phyloP scores from a whole-genome alignment of 306 rosid species.

The Acmispon strigosus region DNA sequence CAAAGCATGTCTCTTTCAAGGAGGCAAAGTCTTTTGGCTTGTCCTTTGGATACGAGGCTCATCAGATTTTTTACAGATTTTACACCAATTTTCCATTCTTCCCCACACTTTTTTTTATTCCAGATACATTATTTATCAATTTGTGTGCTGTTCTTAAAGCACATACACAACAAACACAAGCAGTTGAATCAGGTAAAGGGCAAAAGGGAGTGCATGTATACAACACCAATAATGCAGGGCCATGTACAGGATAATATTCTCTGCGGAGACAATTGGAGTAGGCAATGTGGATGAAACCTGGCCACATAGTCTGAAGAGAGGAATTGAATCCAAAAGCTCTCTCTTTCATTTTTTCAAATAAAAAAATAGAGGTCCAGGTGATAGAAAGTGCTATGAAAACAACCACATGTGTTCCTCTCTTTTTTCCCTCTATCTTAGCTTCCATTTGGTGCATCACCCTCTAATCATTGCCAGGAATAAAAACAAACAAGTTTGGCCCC shows the following conservation, averaged over 20 bases:
- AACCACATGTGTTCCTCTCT: slow-evolving; percentile 41
- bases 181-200: slow-evolving; percentile 11
- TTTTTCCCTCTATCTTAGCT: slow-evolving; percentile 22
- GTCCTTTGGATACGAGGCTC: slow-evolving; percentile 32
- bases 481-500: slow-evolving; percentile 56
- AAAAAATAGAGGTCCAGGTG: slow-evolving; percentile 23
- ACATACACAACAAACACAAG: neutral
- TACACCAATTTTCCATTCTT: slow-evolving; percentile 16
- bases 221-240: slow-evolving; percentile 23
- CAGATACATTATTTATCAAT: neutral
- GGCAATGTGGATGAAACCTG: slow-evolving; percentile 55
- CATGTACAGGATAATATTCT: slow-evolving; percentile 19
- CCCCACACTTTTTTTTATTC: slow-evolving; percentile 1
- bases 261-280: slow-evolving; percentile 1
- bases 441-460: slow-evolving; percentile 53
- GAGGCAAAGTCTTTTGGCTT: slow-evolving; percentile 60
- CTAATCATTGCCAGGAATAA: slow-evolving; percentile 65
- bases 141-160: neutral
- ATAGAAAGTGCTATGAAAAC: slow-evolving; percentile 54
- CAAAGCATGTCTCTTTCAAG: slow-evolving; percentile 48
- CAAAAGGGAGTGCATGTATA: neutral
- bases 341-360: neutral
- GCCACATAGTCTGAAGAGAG: slow-evolving; percentile 36
- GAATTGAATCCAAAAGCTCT: slow-evolving; percentile 27
- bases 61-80: slow-evolving; percentile 34